phyloP scores from a whole-genome alignment of 1,284 basidiomycete genomes.

The Ustilago shanxiensis region DNA sequence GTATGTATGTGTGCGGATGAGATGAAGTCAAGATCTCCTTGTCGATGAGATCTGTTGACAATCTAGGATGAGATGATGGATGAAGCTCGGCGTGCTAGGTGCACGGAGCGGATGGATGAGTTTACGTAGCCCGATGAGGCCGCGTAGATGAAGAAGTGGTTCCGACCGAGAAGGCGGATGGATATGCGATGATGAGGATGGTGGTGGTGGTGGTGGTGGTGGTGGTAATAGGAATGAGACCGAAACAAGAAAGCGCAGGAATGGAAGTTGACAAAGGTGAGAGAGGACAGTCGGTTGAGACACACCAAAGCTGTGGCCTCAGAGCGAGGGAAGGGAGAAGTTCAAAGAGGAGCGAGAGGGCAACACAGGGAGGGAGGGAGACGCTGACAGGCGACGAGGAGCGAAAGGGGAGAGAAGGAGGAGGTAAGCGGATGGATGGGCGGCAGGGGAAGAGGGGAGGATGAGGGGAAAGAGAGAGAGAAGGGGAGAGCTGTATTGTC shows the following conservation, averaged over 20 bases:
- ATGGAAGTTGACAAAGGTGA: neutral
- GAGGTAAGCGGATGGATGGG: neutral
- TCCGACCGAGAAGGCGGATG: neutral
- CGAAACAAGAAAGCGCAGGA: conserved; percentile 10
- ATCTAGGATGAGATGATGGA: neutral
- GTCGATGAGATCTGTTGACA: neutral
- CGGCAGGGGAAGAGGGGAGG: neutral
- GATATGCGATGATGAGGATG: conserved; percentile 8
- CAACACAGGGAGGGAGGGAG: neutral
- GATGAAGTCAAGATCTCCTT: neutral
- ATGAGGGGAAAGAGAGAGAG: neutral
- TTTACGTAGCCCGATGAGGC: conserved; percentile 9
- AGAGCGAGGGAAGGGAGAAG: conserved; percentile 17
- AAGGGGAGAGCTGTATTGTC: neutral
- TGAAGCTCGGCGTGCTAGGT: conserved; percentile 16
- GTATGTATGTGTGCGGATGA: neutral
- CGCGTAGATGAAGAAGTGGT: neutral
- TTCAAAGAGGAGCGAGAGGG: conserved; percentile 12
- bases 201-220: conserved; percentile 12
- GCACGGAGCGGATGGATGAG: conserved; percentile 30
- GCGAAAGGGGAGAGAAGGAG: neutral
- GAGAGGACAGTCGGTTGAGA: neutral
- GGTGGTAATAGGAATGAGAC: neutral
- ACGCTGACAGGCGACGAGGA: neutral
- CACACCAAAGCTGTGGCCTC: neutral